phyloP scores from a whole-genome alignment of 2,329 filamentous ascomycete genomes.

The Ophiostoma piceae region DNA sequence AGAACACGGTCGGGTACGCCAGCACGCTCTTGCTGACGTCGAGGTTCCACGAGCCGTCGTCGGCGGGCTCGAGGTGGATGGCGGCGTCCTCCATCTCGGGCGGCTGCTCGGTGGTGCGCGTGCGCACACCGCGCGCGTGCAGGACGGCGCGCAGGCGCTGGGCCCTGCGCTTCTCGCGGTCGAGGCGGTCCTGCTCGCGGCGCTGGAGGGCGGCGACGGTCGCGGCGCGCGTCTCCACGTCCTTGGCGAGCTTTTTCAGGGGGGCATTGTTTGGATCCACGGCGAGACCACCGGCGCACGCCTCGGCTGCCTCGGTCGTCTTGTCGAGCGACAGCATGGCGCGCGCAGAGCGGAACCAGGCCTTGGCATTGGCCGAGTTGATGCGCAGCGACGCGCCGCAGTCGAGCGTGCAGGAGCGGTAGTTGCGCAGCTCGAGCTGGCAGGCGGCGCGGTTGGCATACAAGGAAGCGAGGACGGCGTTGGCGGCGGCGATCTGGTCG shows the following conservation, averaged over 20 bases:
- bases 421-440: constrained; percentile 83
- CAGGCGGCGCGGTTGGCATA: constrained; percentile 86
- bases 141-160: constrained; percentile 61
- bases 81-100: constrained; percentile 84
- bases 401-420: constrained; percentile 78
- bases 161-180: constrained; percentile 51
- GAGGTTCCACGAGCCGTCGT: constrained; percentile 47
- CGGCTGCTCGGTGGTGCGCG: constrained; percentile 60
- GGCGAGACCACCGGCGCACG: constrained; percentile 65
- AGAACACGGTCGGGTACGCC: constrained; percentile 69
- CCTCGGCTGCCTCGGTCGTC: constrained; percentile 72
- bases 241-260: constrained; percentile 55
- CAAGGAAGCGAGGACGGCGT: constrained; percentile 64
- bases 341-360: constrained; percentile 76
- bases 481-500: constrained; percentile 57
- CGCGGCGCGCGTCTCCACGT: constrained; percentile 51
- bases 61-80: constrained; percentile 57
- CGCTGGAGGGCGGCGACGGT: constrained; percentile 51
- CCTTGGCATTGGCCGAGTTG: constrained; percentile 79
- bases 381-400: constrained; percentile 73
- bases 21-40: constrained; percentile 67
- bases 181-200: constrained; percentile 50
- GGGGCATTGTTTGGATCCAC: constrained; percentile 67
- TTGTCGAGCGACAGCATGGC: constrained; percentile 77
- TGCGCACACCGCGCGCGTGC: constrained; percentile 62